Evolutionary conservation across 345 rosid species (phyloP).

Genomic region (Salix caprea): DNA sequence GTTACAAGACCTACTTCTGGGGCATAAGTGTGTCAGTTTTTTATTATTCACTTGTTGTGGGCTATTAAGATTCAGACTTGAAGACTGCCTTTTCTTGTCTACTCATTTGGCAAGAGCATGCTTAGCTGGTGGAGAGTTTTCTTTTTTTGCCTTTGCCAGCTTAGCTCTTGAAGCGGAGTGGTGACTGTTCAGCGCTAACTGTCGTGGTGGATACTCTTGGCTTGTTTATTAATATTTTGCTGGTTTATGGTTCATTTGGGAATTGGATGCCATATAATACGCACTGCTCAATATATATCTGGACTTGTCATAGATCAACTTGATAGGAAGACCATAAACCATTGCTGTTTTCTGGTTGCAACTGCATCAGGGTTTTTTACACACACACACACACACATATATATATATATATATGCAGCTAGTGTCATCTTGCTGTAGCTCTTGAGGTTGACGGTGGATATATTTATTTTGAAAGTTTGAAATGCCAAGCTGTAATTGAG

Average conservation of each 20-base stretch:
- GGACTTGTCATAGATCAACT: slow-evolving; percentile 3
- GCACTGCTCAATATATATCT: neutral
- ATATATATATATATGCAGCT: neutral
- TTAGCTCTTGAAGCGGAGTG: slow-evolving; percentile 17
- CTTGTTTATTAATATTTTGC: slow-evolving; percentile 7
- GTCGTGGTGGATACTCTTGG: slow-evolving; percentile 6
- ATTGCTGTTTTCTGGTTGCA: neutral
- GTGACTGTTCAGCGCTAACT: slow-evolving; percentile 11
- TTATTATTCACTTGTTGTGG: slow-evolving; percentile 15
- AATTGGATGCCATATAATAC: slow-evolving; percentile 8
- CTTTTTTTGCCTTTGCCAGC: slow-evolving; percentile 3
- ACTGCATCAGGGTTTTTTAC: neutral
- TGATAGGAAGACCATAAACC: neutral
- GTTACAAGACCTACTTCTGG: slow-evolving; percentile 1
- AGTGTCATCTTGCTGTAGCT: slow-evolving; percentile 4
- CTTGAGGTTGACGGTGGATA: slow-evolving; percentile 14
- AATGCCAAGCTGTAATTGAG: slow-evolving; percentile 8
- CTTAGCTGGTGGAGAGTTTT: slow-evolving; percentile 21
- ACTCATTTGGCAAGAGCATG: slow-evolving; percentile 10
- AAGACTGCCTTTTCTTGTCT: slow-evolving; percentile 25
- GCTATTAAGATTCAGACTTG: slow-evolving; percentile 26
- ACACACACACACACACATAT: no score
- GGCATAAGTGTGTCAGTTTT: neutral
- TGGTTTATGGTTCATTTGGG: slow-evolving; percentile 21
- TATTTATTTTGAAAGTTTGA: slow-evolving; percentile 3